A percentile compares a stretch with the other conserved stretches of the same genome.
phyloP scores from a whole-genome alignment of 768 basidiomycete species.

The Boletus sp. region DNA sequence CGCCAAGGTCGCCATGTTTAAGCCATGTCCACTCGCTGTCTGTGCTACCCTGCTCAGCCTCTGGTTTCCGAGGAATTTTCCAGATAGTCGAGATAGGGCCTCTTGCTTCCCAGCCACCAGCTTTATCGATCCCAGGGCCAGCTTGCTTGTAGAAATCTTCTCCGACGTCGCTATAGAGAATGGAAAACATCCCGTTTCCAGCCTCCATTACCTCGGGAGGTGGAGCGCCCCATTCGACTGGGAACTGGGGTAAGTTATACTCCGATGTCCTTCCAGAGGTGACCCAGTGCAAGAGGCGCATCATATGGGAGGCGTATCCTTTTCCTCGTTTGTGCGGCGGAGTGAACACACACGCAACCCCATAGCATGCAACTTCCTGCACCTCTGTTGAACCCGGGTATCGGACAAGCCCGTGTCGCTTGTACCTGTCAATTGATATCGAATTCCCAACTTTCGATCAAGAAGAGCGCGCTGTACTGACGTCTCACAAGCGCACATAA shows the following conservation, averaged over 20 bases:
- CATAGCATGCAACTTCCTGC: conserved; percentile 46
- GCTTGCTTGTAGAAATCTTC: conserved; percentile 42
- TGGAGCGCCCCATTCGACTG: conserved; percentile 42
- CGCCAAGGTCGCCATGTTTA: conserved; percentile 33
- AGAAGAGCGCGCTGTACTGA: conserved; percentile 29
- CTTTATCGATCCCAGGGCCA: conserved; percentile 33
- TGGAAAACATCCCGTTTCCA: conserved; percentile 46
- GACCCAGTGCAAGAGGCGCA: conserved; percentile 61
- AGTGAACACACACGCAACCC: conserved; percentile 57
- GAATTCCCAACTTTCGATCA: neutral
- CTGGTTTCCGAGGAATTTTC: conserved; percentile 26
- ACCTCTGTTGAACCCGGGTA: conserved; percentile 22
- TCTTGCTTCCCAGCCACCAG: conserved; percentile 45
- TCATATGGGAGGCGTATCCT: conserved; percentile 63
- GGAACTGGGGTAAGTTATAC: conserved; percentile 36
- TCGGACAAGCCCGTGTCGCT: conserved; percentile 32
- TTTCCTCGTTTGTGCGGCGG: conserved; percentile 46
- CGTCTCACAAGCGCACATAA: conserved; percentile 64
- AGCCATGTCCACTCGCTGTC: conserved; percentile 30
- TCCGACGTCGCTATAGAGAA: conserved; percentile 56
- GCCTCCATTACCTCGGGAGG: conserved; percentile 35
- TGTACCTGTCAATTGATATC: conserved; percentile 29
- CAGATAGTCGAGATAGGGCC: conserved; percentile 41
- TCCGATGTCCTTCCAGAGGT: conserved; percentile 35
- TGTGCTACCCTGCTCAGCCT: neutral